These are phyloP conservation scores for Aspergillus alliaceus DNA, from an alignment of 2,329 filamentous ascomycete genomes.

Conservation along the genomic window DNA sequence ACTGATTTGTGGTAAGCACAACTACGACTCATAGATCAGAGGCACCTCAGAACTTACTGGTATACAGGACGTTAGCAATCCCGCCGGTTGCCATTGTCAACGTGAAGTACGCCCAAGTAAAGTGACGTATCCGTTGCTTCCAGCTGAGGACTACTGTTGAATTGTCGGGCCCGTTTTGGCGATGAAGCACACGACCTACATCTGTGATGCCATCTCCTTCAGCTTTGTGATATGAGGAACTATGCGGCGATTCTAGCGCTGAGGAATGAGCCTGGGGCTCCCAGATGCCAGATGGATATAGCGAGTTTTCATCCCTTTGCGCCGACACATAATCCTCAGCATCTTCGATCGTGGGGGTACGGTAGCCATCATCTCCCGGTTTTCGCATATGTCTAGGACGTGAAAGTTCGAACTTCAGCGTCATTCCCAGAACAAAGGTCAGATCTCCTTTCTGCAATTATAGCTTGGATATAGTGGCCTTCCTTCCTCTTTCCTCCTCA, in stretches of 20 bases:
- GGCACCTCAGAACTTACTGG: constrained; percentile 44
- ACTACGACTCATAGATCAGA: neutral
- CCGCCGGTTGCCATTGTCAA: constrained; percentile 64
- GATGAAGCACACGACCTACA: constrained; percentile 13
- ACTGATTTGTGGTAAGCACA: constrained; percentile 34
- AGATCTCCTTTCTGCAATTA: too few relatives aligned
- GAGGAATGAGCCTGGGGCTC: constrained; percentile 28
- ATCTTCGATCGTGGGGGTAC: constrained; percentile 48
- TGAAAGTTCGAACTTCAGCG: constrained; percentile 20
- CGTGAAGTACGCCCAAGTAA: constrained; percentile 80
- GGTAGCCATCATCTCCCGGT: constrained; percentile 45
- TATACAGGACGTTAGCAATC: constrained; percentile 59
- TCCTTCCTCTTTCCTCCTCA: neutral
- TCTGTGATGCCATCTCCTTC: constrained; percentile 10
- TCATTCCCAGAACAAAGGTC: too few relatives aligned
- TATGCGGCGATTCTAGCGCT: constrained; percentile 28
- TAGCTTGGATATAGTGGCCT: too few relatives aligned
- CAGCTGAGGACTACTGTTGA: constrained; percentile 40
- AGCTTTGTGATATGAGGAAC: constrained; percentile 19
- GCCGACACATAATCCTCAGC: constrained; percentile 27
- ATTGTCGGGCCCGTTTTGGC: constrained; percentile 15
- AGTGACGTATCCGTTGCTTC: constrained; percentile 59
- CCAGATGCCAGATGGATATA: constrained; percentile 11
- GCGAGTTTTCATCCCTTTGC: constrained; percentile 10
- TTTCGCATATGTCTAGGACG: constrained; percentile 35